Evolutionary conservation across 805 yeast species (phyloP).

Genomic region (Isabelozyma pseudorhagii): DNA sequence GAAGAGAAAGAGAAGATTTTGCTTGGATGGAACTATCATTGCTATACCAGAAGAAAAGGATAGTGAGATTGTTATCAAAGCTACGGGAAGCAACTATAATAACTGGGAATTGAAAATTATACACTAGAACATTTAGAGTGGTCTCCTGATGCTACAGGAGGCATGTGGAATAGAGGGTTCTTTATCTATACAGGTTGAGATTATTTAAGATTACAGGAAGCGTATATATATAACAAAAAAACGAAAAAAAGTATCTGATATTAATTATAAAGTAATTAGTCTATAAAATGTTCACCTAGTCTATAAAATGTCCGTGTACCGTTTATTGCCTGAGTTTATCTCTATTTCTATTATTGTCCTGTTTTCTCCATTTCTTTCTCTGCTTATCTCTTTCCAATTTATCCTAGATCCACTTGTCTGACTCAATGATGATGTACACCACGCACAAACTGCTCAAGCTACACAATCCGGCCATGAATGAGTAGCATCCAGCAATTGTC

Average conservation of each 20-base stretch:
- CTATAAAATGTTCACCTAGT: too few relatives aligned
- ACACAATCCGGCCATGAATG: conserved; percentile 56
- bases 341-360: background rate
- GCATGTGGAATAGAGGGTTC: background rate
- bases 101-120: conserved; percentile 17
- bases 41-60: conserved; percentile 20
- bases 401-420: background rate
- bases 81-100: conserved; percentile 16
- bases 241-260: too few relatives aligned
- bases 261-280: too few relatives aligned
- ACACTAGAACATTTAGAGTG: background rate
- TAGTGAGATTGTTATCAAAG: conserved; percentile 9
- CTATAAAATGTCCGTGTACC: background rate
- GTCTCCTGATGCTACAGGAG: background rate
- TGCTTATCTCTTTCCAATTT: too few relatives aligned
- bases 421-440: background rate
- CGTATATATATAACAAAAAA: too few relatives aligned
- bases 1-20: conserved; percentile 45
- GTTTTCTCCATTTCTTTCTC: background rate
- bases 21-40: conserved; percentile 63
- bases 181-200: too few relatives aligned
- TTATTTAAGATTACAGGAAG: too few relatives aligned
- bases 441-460: conserved; percentile 7
- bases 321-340: background rate
- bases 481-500: conserved; percentile 72